Conservation (phyloP, 2,329 filamentous ascomycete species). For the Trichoderma sp. region DNA sequence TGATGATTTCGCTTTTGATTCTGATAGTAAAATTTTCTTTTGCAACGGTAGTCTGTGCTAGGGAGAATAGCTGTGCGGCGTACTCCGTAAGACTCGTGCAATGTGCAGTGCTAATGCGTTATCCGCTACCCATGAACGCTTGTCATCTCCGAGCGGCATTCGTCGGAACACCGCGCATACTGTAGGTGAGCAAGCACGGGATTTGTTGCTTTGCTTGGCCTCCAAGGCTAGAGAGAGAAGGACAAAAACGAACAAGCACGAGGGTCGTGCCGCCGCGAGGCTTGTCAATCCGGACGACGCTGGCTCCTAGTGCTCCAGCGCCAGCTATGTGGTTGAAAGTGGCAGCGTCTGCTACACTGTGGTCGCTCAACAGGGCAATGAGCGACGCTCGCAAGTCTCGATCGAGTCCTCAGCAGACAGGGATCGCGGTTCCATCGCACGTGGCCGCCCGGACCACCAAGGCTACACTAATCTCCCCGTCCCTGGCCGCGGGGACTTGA, state of each 20-base stretch:
- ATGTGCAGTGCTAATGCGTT: background rate
- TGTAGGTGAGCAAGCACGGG: background rate
- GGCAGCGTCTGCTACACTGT: background rate
- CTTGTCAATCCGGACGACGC: background rate
- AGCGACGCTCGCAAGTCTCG: conserved; percentile 19
- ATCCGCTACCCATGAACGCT: background rate
- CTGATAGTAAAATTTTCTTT: background rate
- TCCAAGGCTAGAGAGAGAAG: background rate
- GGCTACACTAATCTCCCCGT: conserved; percentile 25
- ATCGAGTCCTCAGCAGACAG: conserved; percentile 18
- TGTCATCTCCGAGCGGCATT: conserved; percentile 15
- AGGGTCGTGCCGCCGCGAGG: conserved; percentile 3
- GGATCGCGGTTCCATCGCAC: conserved; percentile 24
- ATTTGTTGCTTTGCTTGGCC: background rate
- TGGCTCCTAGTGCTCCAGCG: background rate
- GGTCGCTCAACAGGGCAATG: conserved; percentile 18
- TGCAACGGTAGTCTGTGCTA: background rate
- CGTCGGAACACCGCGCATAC: background rate
- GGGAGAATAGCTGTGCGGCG: background rate
- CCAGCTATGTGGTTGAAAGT: background rate
- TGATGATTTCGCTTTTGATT: background rate
- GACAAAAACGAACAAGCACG: background rate
- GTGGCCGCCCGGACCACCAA: conserved; percentile 27
- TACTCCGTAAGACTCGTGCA: background rate
- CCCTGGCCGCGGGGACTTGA: conserved; percentile 14